Conservation (phyloP, 257 asterid genomes). For the Forsythia suspensa region DNA sequence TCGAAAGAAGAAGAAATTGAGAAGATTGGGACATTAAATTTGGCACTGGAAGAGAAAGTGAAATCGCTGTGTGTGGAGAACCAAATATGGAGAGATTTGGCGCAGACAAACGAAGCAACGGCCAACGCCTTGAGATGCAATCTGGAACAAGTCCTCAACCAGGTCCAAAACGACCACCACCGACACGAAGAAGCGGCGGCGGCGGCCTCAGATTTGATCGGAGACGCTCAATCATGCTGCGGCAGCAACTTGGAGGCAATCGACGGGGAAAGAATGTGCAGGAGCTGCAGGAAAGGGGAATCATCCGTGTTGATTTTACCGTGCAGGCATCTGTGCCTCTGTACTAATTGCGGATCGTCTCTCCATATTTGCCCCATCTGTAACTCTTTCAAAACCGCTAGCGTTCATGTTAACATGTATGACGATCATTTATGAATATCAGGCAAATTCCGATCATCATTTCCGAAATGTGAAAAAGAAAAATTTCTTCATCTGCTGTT, state of each 20-base stretch:
- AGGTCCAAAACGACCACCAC: not conserved
- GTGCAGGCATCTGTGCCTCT: slow-evolving; percentile 48
- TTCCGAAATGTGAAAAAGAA: too few relatives aligned
- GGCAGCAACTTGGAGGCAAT: not conserved
- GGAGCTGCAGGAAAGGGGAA: slow-evolving; percentile 41
- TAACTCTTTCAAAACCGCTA: slow-evolving; percentile 30
- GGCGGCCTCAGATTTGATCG: not conserved
- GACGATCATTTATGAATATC: not conserved
- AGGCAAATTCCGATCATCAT: not conserved
- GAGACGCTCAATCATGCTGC: slow-evolving; percentile 16
- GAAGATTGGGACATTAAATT: slow-evolving; percentile 6
- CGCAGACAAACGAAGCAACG: slow-evolving; percentile 17
- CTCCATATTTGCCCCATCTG: slow-evolving; percentile 42
- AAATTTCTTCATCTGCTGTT: not conserved
- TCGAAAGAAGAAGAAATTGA: slow-evolving; percentile 16
- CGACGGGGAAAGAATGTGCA: slow-evolving; percentile 29
- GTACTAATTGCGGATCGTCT: slow-evolving; percentile 34
- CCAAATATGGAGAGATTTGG: slow-evolving; percentile 22
- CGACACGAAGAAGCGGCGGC: not conserved
- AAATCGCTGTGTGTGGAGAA: slow-evolving; percentile 5
- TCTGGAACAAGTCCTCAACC: slow-evolving; percentile 1
- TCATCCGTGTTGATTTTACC: slow-evolving; percentile 45
- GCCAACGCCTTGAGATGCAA: slow-evolving; percentile 16
- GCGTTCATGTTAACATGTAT: slow-evolving; percentile 33
- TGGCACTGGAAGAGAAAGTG: slow-evolving; percentile 10